These are phyloP conservation scores for Penicillium sumatraense DNA, from an alignment of 2,329 filamentous ascomycete species.

Conservation along the genomic window DNA sequence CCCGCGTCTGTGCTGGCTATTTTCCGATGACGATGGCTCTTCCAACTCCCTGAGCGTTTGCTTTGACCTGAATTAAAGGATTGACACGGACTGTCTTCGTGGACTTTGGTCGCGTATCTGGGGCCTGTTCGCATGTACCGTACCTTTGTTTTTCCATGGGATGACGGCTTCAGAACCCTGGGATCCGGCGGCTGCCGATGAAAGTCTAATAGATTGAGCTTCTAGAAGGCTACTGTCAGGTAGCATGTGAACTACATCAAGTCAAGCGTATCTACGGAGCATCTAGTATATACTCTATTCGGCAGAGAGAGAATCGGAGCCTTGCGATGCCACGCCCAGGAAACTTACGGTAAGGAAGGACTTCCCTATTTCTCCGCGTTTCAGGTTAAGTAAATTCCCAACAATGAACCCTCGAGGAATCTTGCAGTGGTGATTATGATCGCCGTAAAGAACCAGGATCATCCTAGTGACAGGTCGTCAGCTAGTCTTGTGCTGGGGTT, in stretches of 20 bases:
- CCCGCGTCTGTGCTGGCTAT: conserved; percentile 5
- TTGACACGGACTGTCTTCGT: neutral
- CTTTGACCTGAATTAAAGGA: neutral
- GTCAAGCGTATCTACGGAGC: neutral
- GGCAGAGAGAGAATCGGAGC: neutral
- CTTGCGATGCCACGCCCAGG: neutral
- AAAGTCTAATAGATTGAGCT: conserved; percentile 25
- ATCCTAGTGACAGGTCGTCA: conserved; percentile 9
- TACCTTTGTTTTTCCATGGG: neutral
- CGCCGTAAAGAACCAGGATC: conserved; percentile 5
- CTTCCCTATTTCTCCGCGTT: conserved; percentile 10
- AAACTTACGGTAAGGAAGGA: conserved; percentile 2
- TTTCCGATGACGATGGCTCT: neutral
- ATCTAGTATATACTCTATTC: neutral
- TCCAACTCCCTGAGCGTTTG: neutral
- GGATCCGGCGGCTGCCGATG: conserved; percentile 17
- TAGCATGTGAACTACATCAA: conserved; percentile 13
- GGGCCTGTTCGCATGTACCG: neutral
- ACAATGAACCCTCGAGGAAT: neutral
- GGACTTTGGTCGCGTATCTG: neutral
- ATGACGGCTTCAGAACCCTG: conserved; percentile 1
- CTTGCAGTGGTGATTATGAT: conserved; percentile 2
- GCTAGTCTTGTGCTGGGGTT: neutral
- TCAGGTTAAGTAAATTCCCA: conserved; percentile 10
- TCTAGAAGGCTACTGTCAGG: conserved; percentile 14